Evolutionary conservation across 1,284 basidiomycete genomes (phyloP).

Genomic region (Pterula multifida): DNA sequence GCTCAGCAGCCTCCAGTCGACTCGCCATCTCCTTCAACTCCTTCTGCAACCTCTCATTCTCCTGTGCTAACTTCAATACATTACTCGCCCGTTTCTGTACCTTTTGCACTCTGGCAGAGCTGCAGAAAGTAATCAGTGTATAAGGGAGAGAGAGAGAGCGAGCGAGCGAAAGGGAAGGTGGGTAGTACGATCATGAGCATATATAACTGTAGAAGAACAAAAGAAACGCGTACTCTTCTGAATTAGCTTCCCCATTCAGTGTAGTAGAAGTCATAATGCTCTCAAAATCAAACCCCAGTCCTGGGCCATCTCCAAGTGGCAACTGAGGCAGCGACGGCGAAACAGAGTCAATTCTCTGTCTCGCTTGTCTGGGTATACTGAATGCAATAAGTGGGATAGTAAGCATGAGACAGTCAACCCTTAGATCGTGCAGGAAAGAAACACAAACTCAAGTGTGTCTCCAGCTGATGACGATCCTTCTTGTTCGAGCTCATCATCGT

Average conservation of each 20-base stretch:
- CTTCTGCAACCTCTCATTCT: slow-evolving; percentile 66
- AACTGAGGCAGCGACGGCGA: neutral
- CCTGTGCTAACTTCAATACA: slow-evolving; percentile 59
- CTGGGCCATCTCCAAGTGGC: neutral
- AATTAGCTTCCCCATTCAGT: neutral
- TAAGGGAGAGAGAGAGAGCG: slow-evolving; percentile 11
- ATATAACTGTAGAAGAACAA: neutral
- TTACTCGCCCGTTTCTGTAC: slow-evolving; percentile 60
- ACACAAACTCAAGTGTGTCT: neutral
- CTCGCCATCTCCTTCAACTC: slow-evolving; percentile 65
- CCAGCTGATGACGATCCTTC: neutral
- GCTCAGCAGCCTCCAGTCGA: slow-evolving; percentile 61
- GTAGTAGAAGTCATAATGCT: neutral
- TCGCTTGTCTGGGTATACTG: neutral
- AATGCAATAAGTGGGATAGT: neutral
- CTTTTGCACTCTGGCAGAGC: slow-evolving; percentile 35
- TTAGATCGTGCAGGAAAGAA: neutral
- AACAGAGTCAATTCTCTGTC: neutral
- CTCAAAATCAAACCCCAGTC: neutral
- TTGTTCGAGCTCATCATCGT: neutral
- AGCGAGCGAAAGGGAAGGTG: slow-evolving; percentile 3
- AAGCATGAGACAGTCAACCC: neutral
- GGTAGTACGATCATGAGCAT: neutral
- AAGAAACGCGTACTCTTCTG: slow-evolving; percentile 1
- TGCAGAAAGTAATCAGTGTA: too few species aligned